Conservation (phyloP, 495 filamentous ascomycete species). For the Hypoxylon fragiforme region DNA sequence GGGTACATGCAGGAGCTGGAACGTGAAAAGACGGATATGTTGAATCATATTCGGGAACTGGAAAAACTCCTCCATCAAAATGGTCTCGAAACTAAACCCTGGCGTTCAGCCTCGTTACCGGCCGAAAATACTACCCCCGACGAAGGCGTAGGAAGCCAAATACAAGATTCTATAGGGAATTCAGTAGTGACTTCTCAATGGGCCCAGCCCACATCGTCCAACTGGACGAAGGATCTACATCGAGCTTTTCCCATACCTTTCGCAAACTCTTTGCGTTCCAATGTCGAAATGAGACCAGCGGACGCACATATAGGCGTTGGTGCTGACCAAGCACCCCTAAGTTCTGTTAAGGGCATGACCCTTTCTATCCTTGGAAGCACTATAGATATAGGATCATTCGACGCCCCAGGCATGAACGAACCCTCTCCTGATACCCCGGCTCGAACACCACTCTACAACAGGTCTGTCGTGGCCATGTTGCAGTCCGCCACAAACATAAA, state of each 20-base stretch:
- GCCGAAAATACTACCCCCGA: constrained; percentile 36
- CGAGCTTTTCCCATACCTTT: constrained; percentile 23
- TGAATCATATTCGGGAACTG: constrained; percentile 53
- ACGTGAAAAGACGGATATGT: constrained; percentile 58
- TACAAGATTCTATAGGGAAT: constrained; percentile 35
- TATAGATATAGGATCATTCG: constrained; percentile 74
- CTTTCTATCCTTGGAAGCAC: constrained; percentile 74
- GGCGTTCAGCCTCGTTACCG: constrained; percentile 36
- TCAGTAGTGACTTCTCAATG: constrained; percentile 42
- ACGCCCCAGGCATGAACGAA: constrained; percentile 65
- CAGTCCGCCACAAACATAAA: constrained; percentile 62
- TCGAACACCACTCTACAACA: constrained; percentile 58
- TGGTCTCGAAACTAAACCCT: constrained; percentile 46
- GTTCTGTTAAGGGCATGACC: constrained; percentile 72
- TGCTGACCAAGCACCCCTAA: constrained; percentile 64
- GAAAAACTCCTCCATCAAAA: constrained; percentile 50
- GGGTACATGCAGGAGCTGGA: constrained; percentile 72
- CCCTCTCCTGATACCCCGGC: constrained; percentile 47
- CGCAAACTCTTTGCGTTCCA: constrained; percentile 29
- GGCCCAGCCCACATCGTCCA: constrained; percentile 48
- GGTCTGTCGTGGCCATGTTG: constrained; percentile 69
- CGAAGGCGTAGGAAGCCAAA: constrained; percentile 31
- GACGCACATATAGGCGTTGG: constrained; percentile 76
- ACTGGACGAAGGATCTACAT: constrained; percentile 51
- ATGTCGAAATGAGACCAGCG: constrained; percentile 48